phyloP scores from a whole-genome alignment of 371 early-diverging fungal species.

The Mucor saturninus region DNA sequence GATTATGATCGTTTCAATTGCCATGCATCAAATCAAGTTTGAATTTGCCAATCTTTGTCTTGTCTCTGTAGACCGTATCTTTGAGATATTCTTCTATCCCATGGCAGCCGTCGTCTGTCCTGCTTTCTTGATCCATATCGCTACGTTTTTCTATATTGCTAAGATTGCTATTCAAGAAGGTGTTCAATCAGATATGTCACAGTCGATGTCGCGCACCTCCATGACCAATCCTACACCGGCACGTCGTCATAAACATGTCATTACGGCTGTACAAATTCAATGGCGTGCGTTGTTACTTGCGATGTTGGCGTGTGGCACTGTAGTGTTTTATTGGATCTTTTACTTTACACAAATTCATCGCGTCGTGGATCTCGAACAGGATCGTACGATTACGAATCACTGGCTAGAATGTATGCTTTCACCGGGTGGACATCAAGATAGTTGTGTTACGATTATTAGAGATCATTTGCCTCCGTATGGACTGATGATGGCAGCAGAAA shows the following conservation, averaged over 20 bases:
- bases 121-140: conserved; percentile 59
- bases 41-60: conserved; percentile 68
- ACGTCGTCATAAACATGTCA: conserved; percentile 57
- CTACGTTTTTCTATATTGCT: conserved; percentile 69
- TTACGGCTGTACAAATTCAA: conserved; percentile 67
- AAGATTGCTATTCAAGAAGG: conserved; percentile 53
- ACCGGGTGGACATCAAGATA: conserved; percentile 44
- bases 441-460: conserved; percentile 35
- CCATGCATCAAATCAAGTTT: conserved; percentile 57
- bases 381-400: conserved; percentile 29
- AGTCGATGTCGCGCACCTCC: conserved; percentile 30
- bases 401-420: conserved; percentile 62
- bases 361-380: conserved; percentile 22
- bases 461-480: conserved; percentile 57
- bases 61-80: conserved; percentile 53
- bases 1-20: conserved; percentile 54
- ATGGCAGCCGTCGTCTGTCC: conserved; percentile 65
- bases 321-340: conserved; percentile 55
- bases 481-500: conserved; percentile 61
- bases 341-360: conserved; percentile 59
- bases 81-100: conserved; percentile 64
- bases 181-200: conserved; percentile 59
- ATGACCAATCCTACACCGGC: conserved; percentile 39
- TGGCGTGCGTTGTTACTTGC: conserved; percentile 73
- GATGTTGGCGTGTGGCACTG: conserved; percentile 50